Percentiles rank a stretch among this genome's conserved stretches.
phyloP scores from a whole-genome alignment of 2,329 filamentous ascomycete genomes.

The Aspergillus melleus region DNA sequence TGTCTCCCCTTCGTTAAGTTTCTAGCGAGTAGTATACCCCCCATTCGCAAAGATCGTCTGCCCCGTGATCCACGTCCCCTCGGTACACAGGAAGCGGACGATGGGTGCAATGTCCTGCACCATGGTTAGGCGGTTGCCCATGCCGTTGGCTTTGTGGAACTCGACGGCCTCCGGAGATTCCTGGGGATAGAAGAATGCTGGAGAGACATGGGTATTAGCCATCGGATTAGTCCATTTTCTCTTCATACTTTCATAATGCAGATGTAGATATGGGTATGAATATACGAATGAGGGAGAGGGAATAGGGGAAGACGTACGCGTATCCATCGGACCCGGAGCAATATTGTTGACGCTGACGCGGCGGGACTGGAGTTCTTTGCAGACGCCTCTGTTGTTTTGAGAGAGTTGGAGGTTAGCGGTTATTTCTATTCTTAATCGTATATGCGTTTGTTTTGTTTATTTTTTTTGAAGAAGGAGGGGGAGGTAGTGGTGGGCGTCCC shows the following conservation, averaged over 20 bases:
- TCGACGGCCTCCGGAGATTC: conserved; percentile 45
- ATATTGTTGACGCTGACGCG: conserved; percentile 55
- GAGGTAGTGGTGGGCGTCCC: not conserved
- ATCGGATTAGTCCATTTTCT: not conserved
- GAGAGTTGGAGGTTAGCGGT: not conserved
- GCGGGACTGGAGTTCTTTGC: conserved; percentile 56
- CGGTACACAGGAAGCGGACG: conserved; percentile 46
- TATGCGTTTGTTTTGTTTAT: not conserved
- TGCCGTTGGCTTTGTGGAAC: conserved; percentile 47
- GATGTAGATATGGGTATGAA: too few relatives aligned
- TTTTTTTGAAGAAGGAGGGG: not conserved
- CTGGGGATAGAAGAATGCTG: conserved; percentile 49
- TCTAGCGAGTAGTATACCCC: conserved; percentile 47
- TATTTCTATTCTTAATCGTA: not conserved
- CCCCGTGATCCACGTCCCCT: conserved; percentile 49
- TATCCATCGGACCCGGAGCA: conserved; percentile 57
- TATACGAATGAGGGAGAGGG: not conserved
- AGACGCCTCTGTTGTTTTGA: conserved; percentile 39
- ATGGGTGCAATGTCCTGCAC: conserved; percentile 50
- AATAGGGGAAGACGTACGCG: conserved; percentile 35
- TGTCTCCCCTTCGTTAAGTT: too few relatives aligned
- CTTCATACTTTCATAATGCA: not conserved
- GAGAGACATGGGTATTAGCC: not conserved
- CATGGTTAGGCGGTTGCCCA: conserved; percentile 45
- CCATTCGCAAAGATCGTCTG: conserved; percentile 53